Conservation (phyloP, 2,329 filamentous ascomycete species). For the Claviceps sp. region DNA sequence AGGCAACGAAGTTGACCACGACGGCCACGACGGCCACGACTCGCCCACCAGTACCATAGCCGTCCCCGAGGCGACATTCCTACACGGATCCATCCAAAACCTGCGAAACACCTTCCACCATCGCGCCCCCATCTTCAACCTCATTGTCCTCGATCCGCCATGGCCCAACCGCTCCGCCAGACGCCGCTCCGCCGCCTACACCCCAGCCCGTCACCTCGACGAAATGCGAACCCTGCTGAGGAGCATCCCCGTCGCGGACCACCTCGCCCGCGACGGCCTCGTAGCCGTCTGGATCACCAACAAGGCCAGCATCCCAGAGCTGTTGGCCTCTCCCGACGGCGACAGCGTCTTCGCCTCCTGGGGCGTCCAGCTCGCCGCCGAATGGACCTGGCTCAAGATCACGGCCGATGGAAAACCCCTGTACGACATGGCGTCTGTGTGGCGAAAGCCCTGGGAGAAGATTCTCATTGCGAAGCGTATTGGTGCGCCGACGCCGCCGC, state of each 20-base stretch:
- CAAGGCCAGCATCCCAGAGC: slow-evolving; percentile 42
- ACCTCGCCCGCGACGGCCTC: slow-evolving; percentile 39
- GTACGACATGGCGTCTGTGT: slow-evolving; percentile 42
- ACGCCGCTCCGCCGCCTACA: slow-evolving; percentile 39
- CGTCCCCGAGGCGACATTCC: slow-evolving; percentile 29
- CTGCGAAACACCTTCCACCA: slow-evolving; percentile 26
- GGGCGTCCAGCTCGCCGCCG: slow-evolving; percentile 50
- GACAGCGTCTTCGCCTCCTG: slow-evolving; percentile 49
- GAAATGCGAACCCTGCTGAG: slow-evolving; percentile 37
- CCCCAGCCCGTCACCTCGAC: slow-evolving; percentile 29
- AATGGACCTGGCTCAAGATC: slow-evolving; percentile 72
- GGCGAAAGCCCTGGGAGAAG: slow-evolving; percentile 67
- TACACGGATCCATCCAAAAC: slow-evolving; percentile 35
- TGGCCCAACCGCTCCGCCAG: slow-evolving; percentile 69
- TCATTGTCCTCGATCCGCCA: slow-evolving; percentile 63
- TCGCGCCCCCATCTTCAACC: slow-evolving; percentile 42
- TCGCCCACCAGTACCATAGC: background rate
- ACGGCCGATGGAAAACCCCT: slow-evolving; percentile 52
- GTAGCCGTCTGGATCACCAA: slow-evolving; percentile 72
- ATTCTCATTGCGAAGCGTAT: slow-evolving; percentile 45
- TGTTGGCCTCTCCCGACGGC: slow-evolving; percentile 37
- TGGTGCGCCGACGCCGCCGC: slow-evolving; percentile 14
- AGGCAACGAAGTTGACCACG: background rate
- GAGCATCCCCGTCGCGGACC: slow-evolving; percentile 40
- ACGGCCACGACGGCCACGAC: background rate